Evolutionary conservation across 139 green algal species (phyloP).

Genomic region (Raphidocelis subcapitata): DNA sequence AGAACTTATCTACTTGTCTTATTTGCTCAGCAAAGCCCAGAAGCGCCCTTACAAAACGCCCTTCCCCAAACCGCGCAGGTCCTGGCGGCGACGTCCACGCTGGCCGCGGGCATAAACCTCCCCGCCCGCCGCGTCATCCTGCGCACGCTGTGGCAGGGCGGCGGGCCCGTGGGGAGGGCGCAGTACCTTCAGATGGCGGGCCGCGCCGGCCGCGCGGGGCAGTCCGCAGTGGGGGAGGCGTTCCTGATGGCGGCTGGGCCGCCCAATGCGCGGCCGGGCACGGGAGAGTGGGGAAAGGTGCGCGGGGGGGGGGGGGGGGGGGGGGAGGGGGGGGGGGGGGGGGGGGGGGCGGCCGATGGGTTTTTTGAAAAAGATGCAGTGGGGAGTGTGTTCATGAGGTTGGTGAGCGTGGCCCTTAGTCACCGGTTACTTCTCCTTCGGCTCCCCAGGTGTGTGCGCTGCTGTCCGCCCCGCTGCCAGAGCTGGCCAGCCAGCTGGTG

Average conservation of each 20-base stretch:
- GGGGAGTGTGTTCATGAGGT: no score
- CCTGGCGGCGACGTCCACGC: conserved; percentile 90
- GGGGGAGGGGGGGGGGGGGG: no score
- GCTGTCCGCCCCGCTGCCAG: conserved; percentile 26
- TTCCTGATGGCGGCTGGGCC: conserved; percentile 20
- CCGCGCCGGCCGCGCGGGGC: conserved; percentile 37
- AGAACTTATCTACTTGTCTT: no score
- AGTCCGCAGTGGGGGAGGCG: conserved; percentile 16
- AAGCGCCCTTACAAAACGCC: no score
- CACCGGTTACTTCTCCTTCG: no score
- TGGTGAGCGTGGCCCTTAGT: no score
- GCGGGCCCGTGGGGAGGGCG: conserved; percentile 28
- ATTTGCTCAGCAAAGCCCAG: no score
- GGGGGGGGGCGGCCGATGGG: no score
- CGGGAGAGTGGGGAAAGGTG: no score
- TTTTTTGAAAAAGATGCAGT: no score
- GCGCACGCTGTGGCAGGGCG: conserved; percentile 31
- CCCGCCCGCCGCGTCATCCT: conserved; percentile 88
- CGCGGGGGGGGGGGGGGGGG: no score
- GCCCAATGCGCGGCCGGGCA: background rate
- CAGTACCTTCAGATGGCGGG: conserved; percentile 71
- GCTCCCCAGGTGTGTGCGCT: background rate
- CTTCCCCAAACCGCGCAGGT: no score
- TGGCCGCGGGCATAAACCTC: conserved; percentile 92
- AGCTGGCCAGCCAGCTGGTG: conserved; percentile 4